phyloP scores from a whole-genome alignment of 805 yeast genomes.

The Saturnispora quitensis region DNA sequence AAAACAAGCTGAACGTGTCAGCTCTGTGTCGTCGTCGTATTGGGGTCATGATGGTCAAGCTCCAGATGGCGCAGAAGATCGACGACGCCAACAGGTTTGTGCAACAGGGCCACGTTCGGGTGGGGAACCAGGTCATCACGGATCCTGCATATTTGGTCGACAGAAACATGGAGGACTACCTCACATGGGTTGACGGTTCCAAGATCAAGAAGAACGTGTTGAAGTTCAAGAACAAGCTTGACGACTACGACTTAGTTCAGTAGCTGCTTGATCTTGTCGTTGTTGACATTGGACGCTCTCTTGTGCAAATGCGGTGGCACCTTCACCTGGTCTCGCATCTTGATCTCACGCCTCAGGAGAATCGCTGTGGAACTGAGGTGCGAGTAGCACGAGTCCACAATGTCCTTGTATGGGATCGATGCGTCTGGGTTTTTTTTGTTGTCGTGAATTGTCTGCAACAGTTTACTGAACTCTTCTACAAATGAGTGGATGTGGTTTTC shows the following conservation, averaged over 20 bases:
- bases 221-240: conserved; percentile 71
- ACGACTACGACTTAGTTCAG: conserved; percentile 47
- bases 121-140: conserved; percentile 91
- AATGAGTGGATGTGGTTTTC: conserved; percentile 44
- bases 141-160: conserved; percentile 95
- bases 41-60: conserved; percentile 88
- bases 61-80: conserved; percentile 87
- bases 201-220: conserved; percentile 87
- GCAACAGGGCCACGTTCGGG: conserved; percentile 96
- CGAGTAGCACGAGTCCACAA: conserved; percentile 41
- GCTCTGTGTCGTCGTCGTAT: conserved; percentile 87
- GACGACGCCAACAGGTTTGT: conserved; percentile 84
- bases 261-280: conserved; percentile 38
- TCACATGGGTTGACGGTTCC: conserved; percentile 96
- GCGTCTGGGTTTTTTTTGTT: conserved; percentile 20
- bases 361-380: conserved; percentile 52
- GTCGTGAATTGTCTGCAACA: conserved; percentile 34
- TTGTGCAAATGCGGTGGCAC: conserved; percentile 58
- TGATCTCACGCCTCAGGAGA: conserved; percentile 56
- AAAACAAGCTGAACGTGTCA: conserved; percentile 85
- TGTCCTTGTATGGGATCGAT: conserved; percentile 33
- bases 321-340: conserved; percentile 52
- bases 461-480: conserved; percentile 38
- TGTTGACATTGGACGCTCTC: conserved; percentile 61
- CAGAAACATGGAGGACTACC: conserved; percentile 87